A percentile compares a stretch with the other conserved stretches of the same genome.
phyloP scores from a whole-genome alignment of 768 basidiomycete genomes.

The Hirschioporus abietinus region DNA sequence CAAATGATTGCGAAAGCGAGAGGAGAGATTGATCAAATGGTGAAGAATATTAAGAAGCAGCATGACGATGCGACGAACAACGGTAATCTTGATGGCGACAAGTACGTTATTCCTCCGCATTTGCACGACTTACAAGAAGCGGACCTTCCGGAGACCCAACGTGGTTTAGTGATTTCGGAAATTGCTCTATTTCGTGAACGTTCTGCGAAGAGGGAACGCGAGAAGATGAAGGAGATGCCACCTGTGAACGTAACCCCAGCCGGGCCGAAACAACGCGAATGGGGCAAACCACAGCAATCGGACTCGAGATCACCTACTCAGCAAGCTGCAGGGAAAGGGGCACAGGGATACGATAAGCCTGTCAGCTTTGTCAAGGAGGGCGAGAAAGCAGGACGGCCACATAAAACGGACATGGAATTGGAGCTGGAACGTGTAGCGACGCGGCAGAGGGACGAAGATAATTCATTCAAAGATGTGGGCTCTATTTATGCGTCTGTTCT shows the following conservation, averaged over 20 bases:
- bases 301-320: conserved; percentile 27
- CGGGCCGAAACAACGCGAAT: conserved; percentile 73
- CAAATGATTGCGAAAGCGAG: conserved; percentile 56
- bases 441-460: conserved; percentile 72
- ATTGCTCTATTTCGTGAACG: conserved; percentile 96
- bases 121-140: conserved; percentile 94
- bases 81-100: conserved; percentile 76
- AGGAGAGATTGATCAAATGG: conserved; percentile 55
- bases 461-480: conserved; percentile 82
- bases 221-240: conserved; percentile 71
- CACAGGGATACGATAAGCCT: conserved; percentile 75
- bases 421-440: conserved; percentile 78
- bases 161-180: conserved; percentile 91
- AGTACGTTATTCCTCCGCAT: conserved; percentile 92
- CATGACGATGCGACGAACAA: conserved; percentile 72
- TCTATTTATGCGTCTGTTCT: neutral
- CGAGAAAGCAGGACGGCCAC: conserved; percentile 27
- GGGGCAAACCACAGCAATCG: conserved; percentile 60
- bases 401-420: conserved; percentile 83
- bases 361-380: conserved; percentile 79
- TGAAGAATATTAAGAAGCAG: conserved; percentile 64
- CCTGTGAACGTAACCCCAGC: conserved; percentile 44
- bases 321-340: conserved; percentile 56
- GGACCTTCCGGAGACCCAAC: conserved; percentile 89
- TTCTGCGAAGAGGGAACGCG: conserved; percentile 85